Percentiles rank a stretch among this genome's conserved stretches.
Conservation (phyloP, 352 stramenopile genomes). For the Phytophthora palmivora region DNA sequence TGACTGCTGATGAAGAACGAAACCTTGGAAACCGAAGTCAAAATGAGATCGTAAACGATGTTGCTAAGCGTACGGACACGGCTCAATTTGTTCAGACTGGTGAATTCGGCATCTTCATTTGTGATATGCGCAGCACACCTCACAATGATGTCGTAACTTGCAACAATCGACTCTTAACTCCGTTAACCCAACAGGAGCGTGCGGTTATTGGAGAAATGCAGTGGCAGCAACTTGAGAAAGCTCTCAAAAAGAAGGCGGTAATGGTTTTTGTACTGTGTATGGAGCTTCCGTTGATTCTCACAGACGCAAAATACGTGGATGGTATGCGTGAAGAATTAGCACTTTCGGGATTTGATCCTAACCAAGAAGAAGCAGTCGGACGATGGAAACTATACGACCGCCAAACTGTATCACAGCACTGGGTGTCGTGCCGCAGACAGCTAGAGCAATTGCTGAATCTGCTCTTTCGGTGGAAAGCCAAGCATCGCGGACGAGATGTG, state of each 20-base stretch:
- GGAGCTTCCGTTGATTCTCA: conserved; percentile 74
- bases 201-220: conserved; percentile 68
- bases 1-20: neutral
- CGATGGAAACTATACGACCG: conserved; percentile 70
- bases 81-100: conserved; percentile 50
- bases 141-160: conserved; percentile 64
- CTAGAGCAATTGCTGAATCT: conserved; percentile 74
- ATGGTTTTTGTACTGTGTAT: conserved; percentile 68
- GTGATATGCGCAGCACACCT: conserved; percentile 52
- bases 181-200: conserved; percentile 57
- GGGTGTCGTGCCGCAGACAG: conserved; percentile 69
- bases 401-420: conserved; percentile 60
- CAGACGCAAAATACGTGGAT: conserved; percentile 52
- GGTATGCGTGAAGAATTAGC: conserved; percentile 45
- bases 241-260: conserved; percentile 72
- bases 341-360: conserved; percentile 4
- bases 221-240: conserved; percentile 72
- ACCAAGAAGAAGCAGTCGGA: conserved; percentile 27
- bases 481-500: conserved; percentile 69
- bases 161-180: conserved; percentile 59
- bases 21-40: conserved; percentile 2
- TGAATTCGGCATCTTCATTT: conserved; percentile 71
- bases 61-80: conserved; percentile 12
- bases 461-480: conserved; percentile 82
- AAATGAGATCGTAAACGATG: conserved; percentile 4